Percentiles rank a stretch among this genome's conserved stretches.
Evolutionary conservation across 352 stramenopile species (phyloP).

Genomic region (Pythium phragmitis): DNA sequence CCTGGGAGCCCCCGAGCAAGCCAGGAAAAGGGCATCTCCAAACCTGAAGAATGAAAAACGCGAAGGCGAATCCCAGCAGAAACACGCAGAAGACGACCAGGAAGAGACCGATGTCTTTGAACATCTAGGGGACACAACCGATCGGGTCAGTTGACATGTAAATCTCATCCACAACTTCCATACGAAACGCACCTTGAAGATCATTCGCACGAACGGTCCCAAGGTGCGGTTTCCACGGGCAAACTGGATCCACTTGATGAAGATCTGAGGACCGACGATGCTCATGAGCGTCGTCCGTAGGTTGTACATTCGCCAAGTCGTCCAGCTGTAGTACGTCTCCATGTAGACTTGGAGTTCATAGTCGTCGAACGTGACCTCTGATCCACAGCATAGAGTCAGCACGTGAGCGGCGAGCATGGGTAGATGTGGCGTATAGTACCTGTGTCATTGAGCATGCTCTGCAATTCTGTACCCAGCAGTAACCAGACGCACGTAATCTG

Average conservation of each 20-base stretch:
- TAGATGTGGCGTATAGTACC: constrained; percentile 21
- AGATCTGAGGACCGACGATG: constrained; percentile 76
- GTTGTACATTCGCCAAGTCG: constrained; percentile 61
- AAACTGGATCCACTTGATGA: constrained; percentile 83
- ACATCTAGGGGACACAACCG: constrained; percentile 50
- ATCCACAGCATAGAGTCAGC: not conserved
- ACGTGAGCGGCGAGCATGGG: not conserved
- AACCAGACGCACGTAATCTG: constrained; percentile 76
- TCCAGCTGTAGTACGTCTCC: constrained; percentile 58
- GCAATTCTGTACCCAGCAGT: constrained; percentile 49
- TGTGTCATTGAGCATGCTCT: constrained; percentile 36
- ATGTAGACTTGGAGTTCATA: constrained; percentile 57
- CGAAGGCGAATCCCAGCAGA: constrained; percentile 68
- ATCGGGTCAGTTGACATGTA: not conserved
- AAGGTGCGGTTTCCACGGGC: constrained; percentile 61
- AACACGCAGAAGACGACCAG: constrained; percentile 76
- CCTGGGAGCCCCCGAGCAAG: not conserved
- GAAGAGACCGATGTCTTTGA: constrained; percentile 75
- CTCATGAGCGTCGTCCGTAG: constrained; percentile 76
- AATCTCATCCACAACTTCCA: not conserved
- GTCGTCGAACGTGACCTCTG: constrained; percentile 28
- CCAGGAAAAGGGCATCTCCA: not conserved
- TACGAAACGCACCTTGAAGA: constrained; percentile 56
- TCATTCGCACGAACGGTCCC: constrained; percentile 83
- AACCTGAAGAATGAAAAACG: constrained; percentile 85